Conservation (phyloP, 2,329 filamentous ascomycete species). For the Bisporella sp. region DNA sequence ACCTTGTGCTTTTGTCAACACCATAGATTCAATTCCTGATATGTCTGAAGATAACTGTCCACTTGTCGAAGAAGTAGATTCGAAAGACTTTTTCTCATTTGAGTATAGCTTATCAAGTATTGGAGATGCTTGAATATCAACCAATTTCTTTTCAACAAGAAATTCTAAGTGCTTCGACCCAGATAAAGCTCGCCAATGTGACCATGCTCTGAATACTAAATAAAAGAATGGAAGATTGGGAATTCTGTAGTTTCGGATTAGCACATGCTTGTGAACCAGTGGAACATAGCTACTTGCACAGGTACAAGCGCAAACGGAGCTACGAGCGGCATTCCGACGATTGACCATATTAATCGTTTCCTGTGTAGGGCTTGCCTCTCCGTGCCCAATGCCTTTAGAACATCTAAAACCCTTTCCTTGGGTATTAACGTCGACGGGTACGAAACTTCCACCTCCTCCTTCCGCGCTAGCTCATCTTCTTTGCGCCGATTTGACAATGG, state of each 20-base stretch:
- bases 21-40: slow-evolving; percentile 27
- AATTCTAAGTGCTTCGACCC: slow-evolving; percentile 83
- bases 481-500: slow-evolving; percentile 63
- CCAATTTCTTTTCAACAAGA: slow-evolving; percentile 65
- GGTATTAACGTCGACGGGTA: slow-evolving; percentile 70
- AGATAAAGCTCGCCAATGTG: slow-evolving; percentile 78
- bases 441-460: slow-evolving; percentile 63
- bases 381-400: slow-evolving; percentile 66
- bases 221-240: slow-evolving; percentile 98
- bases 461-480: slow-evolving; percentile 54
- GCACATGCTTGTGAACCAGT: neutral
- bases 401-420: slow-evolving; percentile 50
- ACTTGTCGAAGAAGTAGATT: slow-evolving; percentile 1
- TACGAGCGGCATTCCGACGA: slow-evolving; percentile 75
- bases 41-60: slow-evolving; percentile 9
- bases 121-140: slow-evolving; percentile 58
- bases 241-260: slow-evolving; percentile 44
- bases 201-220: slow-evolving; percentile 83
- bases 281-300: slow-evolving; percentile 51
- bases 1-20: slow-evolving; percentile 46
- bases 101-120: slow-evolving; percentile 69
- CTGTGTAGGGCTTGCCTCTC: slow-evolving; percentile 76
- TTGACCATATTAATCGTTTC: slow-evolving; percentile 71
- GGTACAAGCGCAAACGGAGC: slow-evolving; percentile 79
- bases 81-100: slow-evolving; percentile 16